Percentiles rank a stretch among this genome's conserved stretches.
phyloP scores from a whole-genome alignment of 495 filamentous ascomycete species.

The Neurospora tetrasperma region DNA sequence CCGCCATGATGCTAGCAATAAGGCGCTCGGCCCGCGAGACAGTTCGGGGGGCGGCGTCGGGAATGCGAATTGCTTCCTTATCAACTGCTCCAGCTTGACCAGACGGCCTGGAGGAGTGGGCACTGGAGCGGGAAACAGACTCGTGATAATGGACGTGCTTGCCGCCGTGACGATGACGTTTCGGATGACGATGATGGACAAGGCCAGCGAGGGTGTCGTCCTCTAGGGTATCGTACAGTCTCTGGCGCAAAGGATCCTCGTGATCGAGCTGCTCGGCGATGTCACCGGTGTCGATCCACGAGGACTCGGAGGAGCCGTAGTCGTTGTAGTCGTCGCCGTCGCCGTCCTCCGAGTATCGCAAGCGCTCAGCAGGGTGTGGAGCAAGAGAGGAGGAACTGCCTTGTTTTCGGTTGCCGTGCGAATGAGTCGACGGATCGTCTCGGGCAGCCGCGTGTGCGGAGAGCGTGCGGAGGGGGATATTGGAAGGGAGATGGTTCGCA shows the following conservation, averaged over 20 bases:
- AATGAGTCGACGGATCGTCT: constrained; percentile 11
- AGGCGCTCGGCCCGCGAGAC: constrained; percentile 55
- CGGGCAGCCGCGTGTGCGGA: constrained; percentile 25
- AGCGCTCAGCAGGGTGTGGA: constrained; percentile 9
- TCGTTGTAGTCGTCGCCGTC: constrained; percentile 26
- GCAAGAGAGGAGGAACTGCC: neutral
- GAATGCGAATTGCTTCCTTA: constrained; percentile 78
- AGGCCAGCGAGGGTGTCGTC: constrained; percentile 43
- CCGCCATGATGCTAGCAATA: constrained; percentile 77
- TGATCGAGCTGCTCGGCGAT: constrained; percentile 80
- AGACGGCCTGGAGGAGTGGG: constrained; percentile 11
- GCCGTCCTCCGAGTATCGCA: constrained; percentile 20
- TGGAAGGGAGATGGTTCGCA: constrained; percentile 42
- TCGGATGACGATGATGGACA: constrained; percentile 32
- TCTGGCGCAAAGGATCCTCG: constrained; percentile 66
- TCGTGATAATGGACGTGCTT: constrained; percentile 41
- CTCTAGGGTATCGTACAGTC: constrained; percentile 51
- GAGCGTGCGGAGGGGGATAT: constrained; percentile 53
- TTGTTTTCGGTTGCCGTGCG: neutral
- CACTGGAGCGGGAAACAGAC: constrained; percentile 10
- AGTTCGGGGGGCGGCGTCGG: constrained; percentile 50
- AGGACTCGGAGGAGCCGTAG: constrained; percentile 51
- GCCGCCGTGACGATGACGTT: constrained; percentile 15
- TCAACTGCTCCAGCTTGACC: constrained; percentile 39
- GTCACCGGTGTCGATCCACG: constrained; percentile 91